Conservation (phyloP, 805 yeast species). For the Candida alai region DNA sequence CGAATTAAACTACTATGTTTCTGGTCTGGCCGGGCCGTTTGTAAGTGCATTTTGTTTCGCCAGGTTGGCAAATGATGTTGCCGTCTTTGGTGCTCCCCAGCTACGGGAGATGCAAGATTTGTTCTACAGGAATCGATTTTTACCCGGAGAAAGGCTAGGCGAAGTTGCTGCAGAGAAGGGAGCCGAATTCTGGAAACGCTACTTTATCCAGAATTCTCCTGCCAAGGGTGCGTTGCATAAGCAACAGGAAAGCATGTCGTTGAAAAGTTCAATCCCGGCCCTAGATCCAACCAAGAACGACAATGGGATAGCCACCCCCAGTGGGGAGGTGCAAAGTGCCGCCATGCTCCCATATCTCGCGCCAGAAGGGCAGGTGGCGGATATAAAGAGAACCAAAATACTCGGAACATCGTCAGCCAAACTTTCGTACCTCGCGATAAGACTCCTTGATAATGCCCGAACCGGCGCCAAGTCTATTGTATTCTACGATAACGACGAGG, state of each 20-base stretch:
- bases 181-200: conserved; percentile 48
- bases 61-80: conserved; percentile 21
- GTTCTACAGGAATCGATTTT: conserved; percentile 50
- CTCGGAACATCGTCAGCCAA: conserved; percentile 66
- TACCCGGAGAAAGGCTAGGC: conserved; percentile 23
- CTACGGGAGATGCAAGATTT: conserved; percentile 47
- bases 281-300: neutral
- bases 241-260: neutral
- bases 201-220: conserved; percentile 36
- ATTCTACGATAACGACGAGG: conserved; percentile 68
- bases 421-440: conserved; percentile 54
- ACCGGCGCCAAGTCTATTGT: conserved; percentile 51
- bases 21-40: conserved; percentile 41
- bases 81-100: conserved; percentile 61
- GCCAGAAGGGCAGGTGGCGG: conserved; percentile 2
- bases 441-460: conserved; percentile 49
- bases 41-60: conserved; percentile 44
- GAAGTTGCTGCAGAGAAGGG: conserved; percentile 32
- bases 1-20: conserved; percentile 59
- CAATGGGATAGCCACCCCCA: conserved; percentile 3
- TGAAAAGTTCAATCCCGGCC: neutral
- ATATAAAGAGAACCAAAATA: conserved; percentile 32
- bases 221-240: too few species aligned
- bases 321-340: conserved; percentile 1
- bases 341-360: too few species aligned